These are phyloP conservation scores for Astraeus odoratus DNA, from an alignment of 768 basidiomycete genomes.

Conservation along the genomic window DNA sequence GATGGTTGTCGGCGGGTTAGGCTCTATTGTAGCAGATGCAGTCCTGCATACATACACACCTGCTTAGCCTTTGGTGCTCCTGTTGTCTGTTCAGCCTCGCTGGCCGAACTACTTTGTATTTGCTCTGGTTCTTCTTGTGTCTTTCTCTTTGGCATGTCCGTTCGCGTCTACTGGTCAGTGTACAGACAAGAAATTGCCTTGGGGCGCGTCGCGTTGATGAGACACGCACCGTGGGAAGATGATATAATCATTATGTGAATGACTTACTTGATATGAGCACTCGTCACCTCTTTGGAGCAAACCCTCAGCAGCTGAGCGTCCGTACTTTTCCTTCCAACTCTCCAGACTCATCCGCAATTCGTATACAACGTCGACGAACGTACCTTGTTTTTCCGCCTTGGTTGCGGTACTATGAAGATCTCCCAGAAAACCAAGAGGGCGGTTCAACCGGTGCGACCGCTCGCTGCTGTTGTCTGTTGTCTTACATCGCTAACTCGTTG, in stretches of 20 bases:
- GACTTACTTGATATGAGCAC: constrained; percentile 28
- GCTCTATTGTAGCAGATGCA: background rate
- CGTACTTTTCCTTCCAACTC: constrained; percentile 5
- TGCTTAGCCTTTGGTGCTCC: background rate
- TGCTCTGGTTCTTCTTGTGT: constrained; percentile 13
- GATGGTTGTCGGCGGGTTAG: background rate
- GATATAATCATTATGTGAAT: constrained; percentile 14
- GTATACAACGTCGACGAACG: constrained; percentile 8
- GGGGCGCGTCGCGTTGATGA: constrained; percentile 9
- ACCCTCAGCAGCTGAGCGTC: background rate
- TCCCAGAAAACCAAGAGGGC: constrained; percentile 79
- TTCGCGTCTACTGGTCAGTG: background rate
- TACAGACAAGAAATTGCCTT: background rate
- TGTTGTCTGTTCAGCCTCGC: background rate
- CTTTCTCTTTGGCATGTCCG: constrained; percentile 14
- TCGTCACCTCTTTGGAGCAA: constrained; percentile 8
- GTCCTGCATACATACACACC: background rate
- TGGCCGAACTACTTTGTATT: constrained; percentile 7
- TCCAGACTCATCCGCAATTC: background rate
- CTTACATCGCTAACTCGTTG: constrained; percentile 12
- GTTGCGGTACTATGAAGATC: constrained; percentile 78
- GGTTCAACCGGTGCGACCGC: constrained; percentile 59
- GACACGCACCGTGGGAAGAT: background rate
- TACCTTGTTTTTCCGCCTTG: constrained; percentile 27
- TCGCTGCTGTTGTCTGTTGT: background rate